phyloP scores from a whole-genome alignment of 176 grass and related monocot species.

The Poa annua region DNA sequence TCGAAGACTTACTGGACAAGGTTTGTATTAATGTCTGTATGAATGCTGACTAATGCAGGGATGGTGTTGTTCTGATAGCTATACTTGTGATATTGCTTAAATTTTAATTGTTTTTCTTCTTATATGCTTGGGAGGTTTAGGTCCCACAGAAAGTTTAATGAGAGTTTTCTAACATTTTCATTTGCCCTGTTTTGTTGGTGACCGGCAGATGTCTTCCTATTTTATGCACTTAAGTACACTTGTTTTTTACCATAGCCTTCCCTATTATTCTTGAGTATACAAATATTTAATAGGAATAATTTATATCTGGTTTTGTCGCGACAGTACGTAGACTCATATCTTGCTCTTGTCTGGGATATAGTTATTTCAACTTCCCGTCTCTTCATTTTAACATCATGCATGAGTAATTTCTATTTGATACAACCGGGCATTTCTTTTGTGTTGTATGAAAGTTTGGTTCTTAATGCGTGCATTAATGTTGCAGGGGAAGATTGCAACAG shows the following conservation, averaged over 20 bases:
- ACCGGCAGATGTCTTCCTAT: not conserved
- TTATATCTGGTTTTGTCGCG: not conserved
- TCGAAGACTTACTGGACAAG: slow-evolving; percentile 77
- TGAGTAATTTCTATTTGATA: slow-evolving; percentile 17
- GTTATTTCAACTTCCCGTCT: no score
- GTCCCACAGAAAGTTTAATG: not conserved
- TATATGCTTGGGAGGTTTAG: not conserved
- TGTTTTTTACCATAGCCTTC: not conserved
- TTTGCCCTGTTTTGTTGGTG: slow-evolving; percentile 1
- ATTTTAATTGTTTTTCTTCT: not conserved
- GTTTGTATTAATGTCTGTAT: slow-evolving; percentile 38
- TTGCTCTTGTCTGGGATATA: not conserved
- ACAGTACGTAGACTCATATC: not conserved
- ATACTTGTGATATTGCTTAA: not conserved
- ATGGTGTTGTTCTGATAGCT: slow-evolving; percentile 6
- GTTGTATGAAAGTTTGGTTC: slow-evolving; percentile 15
- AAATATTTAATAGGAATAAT: not conserved
- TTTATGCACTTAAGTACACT: slow-evolving; percentile 15
- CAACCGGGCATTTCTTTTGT: slow-evolving; percentile 24
- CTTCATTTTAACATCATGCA: not conserved
- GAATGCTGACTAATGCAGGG: not conserved
- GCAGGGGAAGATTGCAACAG: slow-evolving; percentile 55
- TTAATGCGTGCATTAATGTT: slow-evolving; percentile 29
- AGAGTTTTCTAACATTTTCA: slow-evolving; percentile 12
- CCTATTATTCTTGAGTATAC: not conserved